phyloP scores from a whole-genome alignment of 2,329 filamentous ascomycete genomes.

The Hypoxylon sp. region DNA sequence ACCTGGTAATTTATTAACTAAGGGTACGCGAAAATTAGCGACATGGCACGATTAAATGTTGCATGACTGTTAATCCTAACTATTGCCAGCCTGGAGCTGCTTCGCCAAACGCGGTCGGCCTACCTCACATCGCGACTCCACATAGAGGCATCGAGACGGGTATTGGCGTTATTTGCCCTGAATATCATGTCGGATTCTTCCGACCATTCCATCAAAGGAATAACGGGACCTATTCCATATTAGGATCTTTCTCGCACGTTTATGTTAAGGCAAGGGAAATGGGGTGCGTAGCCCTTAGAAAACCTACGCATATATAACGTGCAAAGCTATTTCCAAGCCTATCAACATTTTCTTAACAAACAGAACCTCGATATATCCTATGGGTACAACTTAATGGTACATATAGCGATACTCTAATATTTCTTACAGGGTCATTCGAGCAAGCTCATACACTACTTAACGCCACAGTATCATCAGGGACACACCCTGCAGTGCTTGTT shows the following conservation, averaged over 20 bases:
- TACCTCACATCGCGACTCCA: conserved; percentile 66
- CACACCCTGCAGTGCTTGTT: not conserved
- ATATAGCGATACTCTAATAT: too few species aligned
- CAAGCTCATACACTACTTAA: not conserved
- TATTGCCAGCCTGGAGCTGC: conserved; percentile 66
- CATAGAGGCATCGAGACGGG: conserved; percentile 68
- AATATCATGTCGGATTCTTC: conserved; percentile 63
- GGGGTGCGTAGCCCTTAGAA: too few species aligned
- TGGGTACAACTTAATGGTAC: too few species aligned
- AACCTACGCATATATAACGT: too few species aligned
- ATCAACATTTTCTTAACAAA: too few species aligned
- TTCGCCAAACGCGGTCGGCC: conserved; percentile 62
- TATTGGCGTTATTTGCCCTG: conserved; percentile 64
- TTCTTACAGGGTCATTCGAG: too few species aligned
- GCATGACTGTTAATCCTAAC: conserved; percentile 66
- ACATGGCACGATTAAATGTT: too few species aligned
- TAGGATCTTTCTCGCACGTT: not conserved
- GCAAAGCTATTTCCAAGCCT: too few species aligned
- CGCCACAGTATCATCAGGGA: not conserved
- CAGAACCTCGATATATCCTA: too few species aligned
- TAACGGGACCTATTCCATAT: conserved; percentile 56
- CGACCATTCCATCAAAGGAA: conserved; percentile 62
- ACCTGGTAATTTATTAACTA: too few species aligned
- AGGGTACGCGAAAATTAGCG: too few species aligned
- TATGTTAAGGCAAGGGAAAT: too few species aligned